Evolutionary conservation across 2,329 filamentous ascomycete species (phyloP), one percentile per base, ranked within the genome.

Genomic region (Xylariaceae sp.): DNA sequence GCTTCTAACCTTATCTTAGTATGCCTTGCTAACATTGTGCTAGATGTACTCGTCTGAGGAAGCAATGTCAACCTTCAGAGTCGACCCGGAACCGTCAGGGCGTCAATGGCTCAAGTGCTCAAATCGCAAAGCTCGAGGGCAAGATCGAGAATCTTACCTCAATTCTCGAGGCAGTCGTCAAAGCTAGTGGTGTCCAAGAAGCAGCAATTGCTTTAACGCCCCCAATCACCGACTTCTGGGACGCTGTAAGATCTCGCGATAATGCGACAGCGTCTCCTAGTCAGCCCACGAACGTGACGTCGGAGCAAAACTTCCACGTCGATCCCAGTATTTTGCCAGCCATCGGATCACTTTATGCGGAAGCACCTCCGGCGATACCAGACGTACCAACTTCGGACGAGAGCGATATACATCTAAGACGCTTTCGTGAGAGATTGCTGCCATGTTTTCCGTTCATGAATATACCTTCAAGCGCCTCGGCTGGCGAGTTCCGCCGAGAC

Each of bases 31-130:
- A 52, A 50, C 39, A 17, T 6, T 18, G 15, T 12, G 4, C 27
- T 42, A 56, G 68, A 58, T 71, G 67, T 39, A 46, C 64, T n/a
- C 66, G 68, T 41, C 66, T 70, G 6, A 61, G 58, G 32, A 70
- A 68, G 53, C 43, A 53, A 6, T 71, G 68, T 47, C 56, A 64
- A 44, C 61, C 65, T 31, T 66, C 68, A 31, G 64, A 68, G 15
- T 65, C 65, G 19, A 43, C 62, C 52, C 68, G 68, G 47, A 62
- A 57, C 44, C 62, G 65, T 15, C n/a, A n/a, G n/a, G n/a, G n/a
- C n/a, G 60, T 59, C 54, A 49, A 62, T 47, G 61, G 58, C 39
- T 64, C 67, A 1, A 58, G 62, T 42, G 54, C 45, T n/a, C 62
- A 64, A 32, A 69, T 71, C 36, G 60, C 66, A 38, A 57, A 63